A percentile compares a stretch with the other conserved stretches of the same genome.
Conservation (phyloP, 306 rosid genomes). For the Cicer arietinum region DNA sequence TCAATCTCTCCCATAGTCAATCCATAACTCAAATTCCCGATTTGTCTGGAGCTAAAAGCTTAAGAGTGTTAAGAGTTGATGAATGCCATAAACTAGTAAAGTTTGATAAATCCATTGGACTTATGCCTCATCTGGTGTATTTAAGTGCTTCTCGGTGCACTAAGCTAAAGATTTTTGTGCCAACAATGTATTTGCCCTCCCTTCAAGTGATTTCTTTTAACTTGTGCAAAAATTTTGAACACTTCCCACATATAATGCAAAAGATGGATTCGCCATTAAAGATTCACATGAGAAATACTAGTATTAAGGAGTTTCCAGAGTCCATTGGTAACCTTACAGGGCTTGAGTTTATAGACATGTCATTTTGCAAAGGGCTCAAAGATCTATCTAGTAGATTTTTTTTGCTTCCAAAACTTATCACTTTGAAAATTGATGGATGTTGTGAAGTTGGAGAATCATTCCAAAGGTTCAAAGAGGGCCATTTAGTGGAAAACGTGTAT, state of each 20-base stretch:
- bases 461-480: not conserved
- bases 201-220: not conserved
- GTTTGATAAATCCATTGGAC: not conserved
- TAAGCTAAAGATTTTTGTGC: not conserved
- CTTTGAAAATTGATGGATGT: not conserved
- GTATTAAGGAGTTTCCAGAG: no score
- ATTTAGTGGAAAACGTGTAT: not conserved
- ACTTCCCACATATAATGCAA: not conserved
- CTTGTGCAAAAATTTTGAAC: not conserved
- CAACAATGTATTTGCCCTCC: not conserved
- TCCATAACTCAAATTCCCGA: not conserved
- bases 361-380: not conserved
- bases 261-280: no score
- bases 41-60: not conserved
- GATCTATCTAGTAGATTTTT: constrained; percentile 33
- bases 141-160: not conserved
- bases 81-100: not conserved
- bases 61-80: not conserved
- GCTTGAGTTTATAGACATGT: no score
- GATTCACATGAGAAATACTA: no score
- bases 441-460: constrained; percentile 15
- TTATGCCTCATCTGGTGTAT: not conserved
- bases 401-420: constrained; percentile 14
- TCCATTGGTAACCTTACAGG: no score
- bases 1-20: not conserved